Evolutionary conservation across 441 rosid genomes (phyloP).

Genomic region (Euphorbia corollata): DNA sequence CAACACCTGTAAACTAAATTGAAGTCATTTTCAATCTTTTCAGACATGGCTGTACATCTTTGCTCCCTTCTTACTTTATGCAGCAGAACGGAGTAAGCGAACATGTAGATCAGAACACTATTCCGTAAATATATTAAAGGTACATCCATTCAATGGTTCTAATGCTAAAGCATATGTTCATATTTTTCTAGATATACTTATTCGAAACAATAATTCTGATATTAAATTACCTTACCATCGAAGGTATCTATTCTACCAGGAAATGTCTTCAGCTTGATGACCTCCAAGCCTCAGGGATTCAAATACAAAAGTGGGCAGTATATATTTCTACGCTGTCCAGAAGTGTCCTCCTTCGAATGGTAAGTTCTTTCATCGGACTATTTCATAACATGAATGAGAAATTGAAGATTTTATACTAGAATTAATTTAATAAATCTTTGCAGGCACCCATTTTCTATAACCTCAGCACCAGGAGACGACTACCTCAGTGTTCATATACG

Average conservation of each 20-base stretch:
- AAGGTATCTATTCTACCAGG: constrained; percentile 91
- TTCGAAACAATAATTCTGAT: constrained; percentile 12
- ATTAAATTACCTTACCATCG: constrained; percentile 17
- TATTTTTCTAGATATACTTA: neutral
- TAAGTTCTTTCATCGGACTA: constrained; percentile 22
- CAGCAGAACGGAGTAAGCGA: constrained; percentile 66
- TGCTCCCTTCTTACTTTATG: constrained; percentile 68
- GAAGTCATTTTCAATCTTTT: constrained; percentile 15
- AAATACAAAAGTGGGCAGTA: constrained; percentile 95
- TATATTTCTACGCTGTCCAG: constrained; percentile 79
- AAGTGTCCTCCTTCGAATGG: constrained; percentile 88
- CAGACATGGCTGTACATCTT: constrained; percentile 96
- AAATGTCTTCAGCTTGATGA: constrained; percentile 63
- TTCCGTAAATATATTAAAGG: constrained; percentile 69
- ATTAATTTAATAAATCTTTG: constrained; percentile 7
- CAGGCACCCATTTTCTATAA: constrained; percentile 99
- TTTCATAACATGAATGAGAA: constrained; percentile 2
- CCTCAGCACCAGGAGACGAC: constrained; percentile 92
- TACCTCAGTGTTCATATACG: constrained; percentile 84
- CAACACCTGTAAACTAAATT: constrained; percentile 7
- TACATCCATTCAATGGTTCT: constrained; percentile 14
- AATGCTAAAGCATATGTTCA: neutral
- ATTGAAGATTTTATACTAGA: neutral
- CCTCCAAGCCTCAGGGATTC: constrained; percentile 89
- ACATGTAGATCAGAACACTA: constrained; percentile 68